Evolutionary conservation across 371 early-diverging fungal species (phyloP).

Genomic region (Fennellomyces sp.): DNA sequence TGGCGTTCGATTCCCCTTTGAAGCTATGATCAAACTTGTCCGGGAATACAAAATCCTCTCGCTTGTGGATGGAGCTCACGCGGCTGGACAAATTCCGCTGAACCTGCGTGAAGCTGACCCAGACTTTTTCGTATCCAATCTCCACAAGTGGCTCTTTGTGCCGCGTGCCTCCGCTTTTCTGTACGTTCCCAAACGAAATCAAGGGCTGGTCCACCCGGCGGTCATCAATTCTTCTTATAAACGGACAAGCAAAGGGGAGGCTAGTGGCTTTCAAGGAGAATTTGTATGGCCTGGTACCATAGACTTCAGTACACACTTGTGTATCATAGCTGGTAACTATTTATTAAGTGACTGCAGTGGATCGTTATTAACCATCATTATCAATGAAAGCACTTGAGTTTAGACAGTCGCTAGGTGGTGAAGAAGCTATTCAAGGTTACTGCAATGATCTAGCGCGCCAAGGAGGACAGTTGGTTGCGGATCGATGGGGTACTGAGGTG

Average conservation of each 20-base stretch:
- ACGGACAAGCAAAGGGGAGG: too few species aligned
- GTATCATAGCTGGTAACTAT: too few species aligned
- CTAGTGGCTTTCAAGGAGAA: slow-evolving; percentile 32
- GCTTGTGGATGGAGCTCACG: slow-evolving; percentile 75
- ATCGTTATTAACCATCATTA: too few species aligned
- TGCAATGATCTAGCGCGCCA: slow-evolving; percentile 54
- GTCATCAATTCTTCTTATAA: slow-evolving; percentile 54
- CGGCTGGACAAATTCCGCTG: slow-evolving; percentile 70
- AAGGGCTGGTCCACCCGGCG: slow-evolving; percentile 54
- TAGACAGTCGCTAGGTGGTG: slow-evolving; percentile 56
- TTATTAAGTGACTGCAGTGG: too few species aligned
- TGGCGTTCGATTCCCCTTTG: slow-evolving; percentile 60
- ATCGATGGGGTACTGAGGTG: slow-evolving; percentile 58
- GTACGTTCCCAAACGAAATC: slow-evolving; percentile 56
- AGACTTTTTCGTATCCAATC: slow-evolving; percentile 74
- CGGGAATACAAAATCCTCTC: slow-evolving; percentile 53
- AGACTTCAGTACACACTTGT: slow-evolving; percentile 38
- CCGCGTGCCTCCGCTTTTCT: slow-evolving; percentile 65
- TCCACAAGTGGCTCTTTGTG: slow-evolving; percentile 80
- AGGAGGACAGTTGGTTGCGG: slow-evolving; percentile 58
- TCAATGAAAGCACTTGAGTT: slow-evolving; percentile 58
- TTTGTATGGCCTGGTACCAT: slow-evolving; percentile 41
- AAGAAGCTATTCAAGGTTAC: slow-evolving; percentile 58
- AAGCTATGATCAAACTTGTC: slow-evolving; percentile 50
- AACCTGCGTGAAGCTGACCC: slow-evolving; percentile 54